Base-by-base conservation (phyloP, 225 moss, liverwort and hornwort genomes). In the Polytrichum commune region DNA sequence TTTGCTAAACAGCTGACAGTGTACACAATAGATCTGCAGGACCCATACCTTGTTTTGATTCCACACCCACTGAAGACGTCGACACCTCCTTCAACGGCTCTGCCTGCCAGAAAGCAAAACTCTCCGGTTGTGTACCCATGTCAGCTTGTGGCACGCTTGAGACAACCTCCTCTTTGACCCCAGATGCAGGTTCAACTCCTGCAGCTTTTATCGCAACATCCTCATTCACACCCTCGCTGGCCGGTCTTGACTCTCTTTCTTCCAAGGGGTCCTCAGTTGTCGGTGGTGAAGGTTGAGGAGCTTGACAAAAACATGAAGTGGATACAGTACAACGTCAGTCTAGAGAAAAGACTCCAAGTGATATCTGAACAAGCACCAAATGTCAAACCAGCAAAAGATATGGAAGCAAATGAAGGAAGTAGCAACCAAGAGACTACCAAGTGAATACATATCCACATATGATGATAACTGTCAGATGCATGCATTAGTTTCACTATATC, bases 31-130 rank as follows among this genome's bases (percentile, higher is more conserved):
- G 10, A 9, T 10, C 10, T 38, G 30, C 29, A 65, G 33, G 35
- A 27, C 65, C 32, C 22, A 55, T 81, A 81, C 87, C 83, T 79
- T 74, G 24, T 76, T 81, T 79, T 66, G 76, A 18, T 67, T 78
- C 54, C 67, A 38, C 64, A 46, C 67, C 26, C 25, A 18, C 24
- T 54, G 76, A 38, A 55, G 83, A 66, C 32, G 68, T 72, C 54
- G 78, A 64, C 66, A 56, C 73, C 64, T 67, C 80, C 70, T 72
- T 61, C 77, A 72, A 66, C 54, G 74, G 62, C 60, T 74, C 72
- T 33, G 55, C 64, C 32, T 73, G 69, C 66, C 73, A 35, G 65
- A 62, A 71, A 28, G 75, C 66, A 64, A 62, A 70, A 70, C 67
- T 75, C 73, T 75, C 77, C 56, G 82, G 67, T 55, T 62, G 33